phyloP scores from a whole-genome alignment of 2,329 filamentous ascomycete genomes.

The Alternaria arborescens region DNA sequence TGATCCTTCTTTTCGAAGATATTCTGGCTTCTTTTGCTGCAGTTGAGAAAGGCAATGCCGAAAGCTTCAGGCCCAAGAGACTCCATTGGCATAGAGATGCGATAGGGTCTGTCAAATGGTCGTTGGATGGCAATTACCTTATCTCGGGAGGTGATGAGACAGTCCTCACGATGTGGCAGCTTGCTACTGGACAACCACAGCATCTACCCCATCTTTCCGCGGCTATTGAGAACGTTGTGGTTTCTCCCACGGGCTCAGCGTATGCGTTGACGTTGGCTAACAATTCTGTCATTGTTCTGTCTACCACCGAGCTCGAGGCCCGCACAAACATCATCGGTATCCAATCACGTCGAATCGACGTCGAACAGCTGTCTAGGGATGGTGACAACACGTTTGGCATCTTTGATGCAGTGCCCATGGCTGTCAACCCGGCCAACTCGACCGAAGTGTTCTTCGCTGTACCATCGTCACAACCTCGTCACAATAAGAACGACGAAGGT shows the following conservation, averaged over 20 bases:
- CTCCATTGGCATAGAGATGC: conserved; percentile 91
- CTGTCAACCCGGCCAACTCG: conserved; percentile 52
- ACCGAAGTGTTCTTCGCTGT: conserved; percentile 58
- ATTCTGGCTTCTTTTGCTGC: conserved; percentile 66
- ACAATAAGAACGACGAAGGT: conserved; percentile 22
- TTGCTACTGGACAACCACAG: conserved; percentile 83
- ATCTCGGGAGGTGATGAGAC: conserved; percentile 93
- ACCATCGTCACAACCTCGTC: conserved; percentile 60
- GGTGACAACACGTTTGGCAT: conserved; percentile 29
- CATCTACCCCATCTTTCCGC: conserved; percentile 90
- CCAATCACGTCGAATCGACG: conserved; percentile 61
- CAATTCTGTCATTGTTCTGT: conserved; percentile 90
- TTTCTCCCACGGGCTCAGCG: conserved; percentile 80
- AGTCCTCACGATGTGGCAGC: conserved; percentile 89
- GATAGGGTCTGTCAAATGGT: conserved; percentile 89
- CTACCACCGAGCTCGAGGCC: conserved; percentile 86
- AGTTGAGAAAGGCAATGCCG: conserved; percentile 51
- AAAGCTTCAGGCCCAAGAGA: conserved; percentile 65
- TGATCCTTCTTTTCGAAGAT: conserved; percentile 83
- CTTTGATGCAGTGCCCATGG: conserved; percentile 47
- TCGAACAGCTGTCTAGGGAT: conserved; percentile 37
- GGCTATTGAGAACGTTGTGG: conserved; percentile 81
- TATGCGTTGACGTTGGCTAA: conserved; percentile 89
- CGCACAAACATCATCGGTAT: conserved; percentile 85
- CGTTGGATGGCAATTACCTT: conserved; percentile 89